Evolutionary conservation across 345 rosid genomes (phyloP).

Genomic region (Hevea brasiliensis): DNA sequence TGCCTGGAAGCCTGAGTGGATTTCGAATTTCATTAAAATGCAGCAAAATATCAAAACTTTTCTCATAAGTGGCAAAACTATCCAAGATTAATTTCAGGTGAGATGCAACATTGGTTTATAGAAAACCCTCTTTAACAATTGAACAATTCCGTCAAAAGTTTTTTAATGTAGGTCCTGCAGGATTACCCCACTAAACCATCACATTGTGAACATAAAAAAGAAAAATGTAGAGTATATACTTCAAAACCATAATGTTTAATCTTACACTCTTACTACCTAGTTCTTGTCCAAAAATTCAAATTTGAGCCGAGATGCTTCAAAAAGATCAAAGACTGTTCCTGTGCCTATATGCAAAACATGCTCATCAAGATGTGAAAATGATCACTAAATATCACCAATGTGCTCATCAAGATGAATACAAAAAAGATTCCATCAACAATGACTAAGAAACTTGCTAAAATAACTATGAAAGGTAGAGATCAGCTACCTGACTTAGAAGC

Average conservation of each 20-base stretch:
- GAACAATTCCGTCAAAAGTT: neutral
- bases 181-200: neutral
- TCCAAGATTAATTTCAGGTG: neutral
- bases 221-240: neutral
- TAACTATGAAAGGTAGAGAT: constrained; percentile 13
- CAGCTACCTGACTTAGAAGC: constrained; percentile 60
- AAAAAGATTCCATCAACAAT: constrained; percentile 16
- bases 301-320: neutral
- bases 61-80: neutral
- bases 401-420: neutral
- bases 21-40: neutral
- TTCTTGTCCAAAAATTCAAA: constrained; percentile 1
- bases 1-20: neutral
- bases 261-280: neutral
- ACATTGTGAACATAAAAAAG: neutral
- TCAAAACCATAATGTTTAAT: neutral
- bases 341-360: neutral
- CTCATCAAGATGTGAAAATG: neutral
- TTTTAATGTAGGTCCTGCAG: neutral
- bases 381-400: neutral
- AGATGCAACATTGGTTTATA: neutral
- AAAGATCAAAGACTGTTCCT: neutral
- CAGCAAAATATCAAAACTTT: constrained; percentile 4
- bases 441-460: constrained; percentile 8
- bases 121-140: neutral